phyloP scores from a whole-genome alignment of 2,329 filamentous ascomycete species.

The Diaporthe batatas region DNA sequence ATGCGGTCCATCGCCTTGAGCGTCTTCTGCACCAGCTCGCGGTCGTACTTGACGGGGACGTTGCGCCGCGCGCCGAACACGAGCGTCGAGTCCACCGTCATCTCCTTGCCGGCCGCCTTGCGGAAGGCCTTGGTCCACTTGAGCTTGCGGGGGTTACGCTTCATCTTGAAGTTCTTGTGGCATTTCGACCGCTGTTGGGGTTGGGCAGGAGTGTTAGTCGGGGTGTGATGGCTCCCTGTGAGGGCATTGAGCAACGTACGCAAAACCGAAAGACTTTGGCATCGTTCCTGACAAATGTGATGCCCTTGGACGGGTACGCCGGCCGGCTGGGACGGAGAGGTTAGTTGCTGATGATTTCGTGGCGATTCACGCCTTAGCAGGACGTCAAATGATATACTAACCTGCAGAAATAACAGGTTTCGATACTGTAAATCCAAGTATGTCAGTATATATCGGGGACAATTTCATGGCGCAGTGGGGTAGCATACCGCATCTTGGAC shows the following conservation, averaged over 20 bases:
- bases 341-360: neutral
- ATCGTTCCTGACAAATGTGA: constrained; percentile 77
- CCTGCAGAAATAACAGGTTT: constrained; percentile 79
- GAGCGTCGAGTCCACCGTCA: constrained; percentile 95
- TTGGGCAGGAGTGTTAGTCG: constrained; percentile 11
- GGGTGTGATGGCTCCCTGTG: neutral
- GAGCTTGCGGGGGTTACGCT: constrained; percentile 92
- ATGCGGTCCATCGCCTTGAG: constrained; percentile 93
- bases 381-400: neutral
- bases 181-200: constrained; percentile 66
- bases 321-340: constrained; percentile 62
- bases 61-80: constrained; percentile 94
- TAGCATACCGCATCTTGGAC: constrained; percentile 50
- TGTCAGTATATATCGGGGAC: neutral
- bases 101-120: constrained; percentile 83
- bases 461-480: neutral
- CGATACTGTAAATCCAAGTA: constrained; percentile 56
- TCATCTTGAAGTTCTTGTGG: constrained; percentile 90
- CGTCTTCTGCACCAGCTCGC: constrained; percentile 88
- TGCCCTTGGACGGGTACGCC: constrained; percentile 74
- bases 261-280: constrained; percentile 77
- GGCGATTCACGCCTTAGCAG: neutral
- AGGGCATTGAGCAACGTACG: constrained; percentile 43
- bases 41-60: constrained; percentile 94
- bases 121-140: constrained; percentile 96